Evolutionary conservation across 169 alveolate species (phyloP).

Genomic region (Eimeria necatrix): DNA sequence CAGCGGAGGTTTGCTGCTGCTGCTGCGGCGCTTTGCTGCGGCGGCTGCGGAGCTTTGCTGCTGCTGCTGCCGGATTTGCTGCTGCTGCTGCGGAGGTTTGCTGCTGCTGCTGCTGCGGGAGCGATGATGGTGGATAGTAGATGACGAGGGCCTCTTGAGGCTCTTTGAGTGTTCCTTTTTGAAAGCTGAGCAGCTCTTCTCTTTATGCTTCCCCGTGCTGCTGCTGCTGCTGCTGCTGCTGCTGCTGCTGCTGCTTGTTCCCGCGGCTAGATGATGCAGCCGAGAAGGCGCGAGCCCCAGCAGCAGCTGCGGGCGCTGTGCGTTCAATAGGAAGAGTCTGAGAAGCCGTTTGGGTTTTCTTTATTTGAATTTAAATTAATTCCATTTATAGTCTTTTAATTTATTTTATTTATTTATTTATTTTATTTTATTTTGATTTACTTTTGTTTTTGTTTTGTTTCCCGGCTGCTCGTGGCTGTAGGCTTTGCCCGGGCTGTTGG

Average conservation of each 20-base stretch:
- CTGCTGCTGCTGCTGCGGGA: background rate
- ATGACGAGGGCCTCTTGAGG: background rate
- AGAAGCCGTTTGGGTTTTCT: background rate
- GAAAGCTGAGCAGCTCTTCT: background rate
- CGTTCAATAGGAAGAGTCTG: background rate
- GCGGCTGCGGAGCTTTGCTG: slow-evolving; percentile 1
- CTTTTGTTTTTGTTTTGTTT: background rate
- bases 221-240: slow-evolving; percentile 3
- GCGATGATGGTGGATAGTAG: background rate
- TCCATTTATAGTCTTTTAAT: background rate
- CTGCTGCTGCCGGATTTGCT: background rate
- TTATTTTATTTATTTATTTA: too few relatives aligned
- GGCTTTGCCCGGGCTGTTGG: too few relatives aligned
- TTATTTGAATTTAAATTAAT: background rate
- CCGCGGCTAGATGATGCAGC: too few relatives aligned
- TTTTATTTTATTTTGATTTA: background rate
- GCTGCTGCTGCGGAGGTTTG: background rate
- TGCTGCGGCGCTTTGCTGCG: too few relatives aligned
- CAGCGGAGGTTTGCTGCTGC: too few relatives aligned
- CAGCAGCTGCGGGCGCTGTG: background rate
- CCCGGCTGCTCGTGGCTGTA: background rate
- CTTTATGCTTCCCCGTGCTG: background rate
- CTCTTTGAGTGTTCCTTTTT: background rate
- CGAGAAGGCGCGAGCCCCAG: too few relatives aligned
- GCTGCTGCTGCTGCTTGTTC: background rate